phyloP scores from a whole-genome alignment of 345 rosid genomes.

The Rhodamnia argentea region DNA sequence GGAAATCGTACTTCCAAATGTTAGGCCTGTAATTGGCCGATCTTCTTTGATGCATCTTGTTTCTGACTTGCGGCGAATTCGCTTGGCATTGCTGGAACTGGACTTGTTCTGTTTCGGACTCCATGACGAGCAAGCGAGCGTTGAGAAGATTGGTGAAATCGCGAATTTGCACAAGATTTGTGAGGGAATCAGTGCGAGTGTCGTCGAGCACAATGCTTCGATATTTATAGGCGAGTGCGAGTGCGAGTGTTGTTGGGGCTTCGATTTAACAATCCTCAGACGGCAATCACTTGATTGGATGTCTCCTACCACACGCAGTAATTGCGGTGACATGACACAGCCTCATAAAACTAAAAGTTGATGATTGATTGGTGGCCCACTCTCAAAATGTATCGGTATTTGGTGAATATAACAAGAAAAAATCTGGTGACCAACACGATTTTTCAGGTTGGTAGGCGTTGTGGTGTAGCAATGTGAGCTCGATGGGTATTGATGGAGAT shows the following conservation, averaged over 20 bases:
- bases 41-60: constrained; percentile 10
- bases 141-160: neutral
- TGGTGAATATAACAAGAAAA: no score
- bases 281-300: neutral
- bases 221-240: neutral
- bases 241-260: neutral
- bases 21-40: constrained; percentile 38
- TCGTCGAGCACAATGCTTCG: neutral
- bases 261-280: neutral
- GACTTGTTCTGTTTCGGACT: neutral
- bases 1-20: constrained; percentile 37
- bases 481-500: no score
- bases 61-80: neutral
- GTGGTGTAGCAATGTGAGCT: no score
- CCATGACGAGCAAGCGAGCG: neutral
- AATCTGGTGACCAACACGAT: no score
- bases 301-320: neutral
- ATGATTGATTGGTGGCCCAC: no score
- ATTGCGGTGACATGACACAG: neutral
- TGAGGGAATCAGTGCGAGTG: neutral
- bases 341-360: neutral
- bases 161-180: neutral
- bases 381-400: no score
- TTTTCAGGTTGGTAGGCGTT: no score
- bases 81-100: neutral